Conservation (phyloP, 169 alveolate genomes). For the Cryptosporidium ryanae region DNA sequence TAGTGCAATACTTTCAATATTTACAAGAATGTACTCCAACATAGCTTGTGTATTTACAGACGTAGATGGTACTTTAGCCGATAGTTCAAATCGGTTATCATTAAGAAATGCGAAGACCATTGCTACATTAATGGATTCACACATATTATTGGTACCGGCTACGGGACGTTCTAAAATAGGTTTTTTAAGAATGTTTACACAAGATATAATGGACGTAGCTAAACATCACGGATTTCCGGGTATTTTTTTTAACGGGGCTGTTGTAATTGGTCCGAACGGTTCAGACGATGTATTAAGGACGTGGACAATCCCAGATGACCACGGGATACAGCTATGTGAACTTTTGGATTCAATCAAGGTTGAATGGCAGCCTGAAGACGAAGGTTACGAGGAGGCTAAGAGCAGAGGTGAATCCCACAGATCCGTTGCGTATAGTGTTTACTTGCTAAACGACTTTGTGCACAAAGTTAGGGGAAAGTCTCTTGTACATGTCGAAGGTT, state of each 20-base stretch:
- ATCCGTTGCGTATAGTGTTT: slow-evolving; percentile 64
- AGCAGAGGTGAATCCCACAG: slow-evolving; percentile 41
- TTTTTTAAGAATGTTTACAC: slow-evolving; percentile 47
- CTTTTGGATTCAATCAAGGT: slow-evolving; percentile 55
- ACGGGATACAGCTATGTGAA: slow-evolving; percentile 40
- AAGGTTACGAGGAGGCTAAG: slow-evolving; percentile 65
- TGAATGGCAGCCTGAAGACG: slow-evolving; percentile 72
- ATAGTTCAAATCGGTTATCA: slow-evolving; percentile 40
- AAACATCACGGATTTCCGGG: slow-evolving; percentile 72
- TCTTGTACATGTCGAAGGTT: slow-evolving; percentile 38
- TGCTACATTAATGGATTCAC: slow-evolving; percentile 48
- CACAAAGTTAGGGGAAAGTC: slow-evolving; percentile 47
- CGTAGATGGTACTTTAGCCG: slow-evolving; percentile 68
- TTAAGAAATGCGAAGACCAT: slow-evolving; percentile 51
- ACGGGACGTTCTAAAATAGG: slow-evolving; percentile 71
- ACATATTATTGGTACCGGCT: slow-evolving; percentile 59
- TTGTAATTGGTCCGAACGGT: slow-evolving; percentile 68
- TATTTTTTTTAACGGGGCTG: slow-evolving; percentile 68
- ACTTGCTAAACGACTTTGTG: slow-evolving; percentile 43
- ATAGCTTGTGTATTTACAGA: slow-evolving; percentile 65
- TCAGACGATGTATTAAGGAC: slow-evolving; percentile 32
- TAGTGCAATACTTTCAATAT: too few relatives aligned
- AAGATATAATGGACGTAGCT: slow-evolving; percentile 66
- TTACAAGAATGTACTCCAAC: slow-evolving; percentile 10
- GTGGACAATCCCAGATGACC: slow-evolving; percentile 68